Percentiles rank a stretch among this genome's conserved stretches.
Conservation (phyloP, 2,329 filamentous ascomycete genomes). For the Helicocarpus griseus region DNA sequence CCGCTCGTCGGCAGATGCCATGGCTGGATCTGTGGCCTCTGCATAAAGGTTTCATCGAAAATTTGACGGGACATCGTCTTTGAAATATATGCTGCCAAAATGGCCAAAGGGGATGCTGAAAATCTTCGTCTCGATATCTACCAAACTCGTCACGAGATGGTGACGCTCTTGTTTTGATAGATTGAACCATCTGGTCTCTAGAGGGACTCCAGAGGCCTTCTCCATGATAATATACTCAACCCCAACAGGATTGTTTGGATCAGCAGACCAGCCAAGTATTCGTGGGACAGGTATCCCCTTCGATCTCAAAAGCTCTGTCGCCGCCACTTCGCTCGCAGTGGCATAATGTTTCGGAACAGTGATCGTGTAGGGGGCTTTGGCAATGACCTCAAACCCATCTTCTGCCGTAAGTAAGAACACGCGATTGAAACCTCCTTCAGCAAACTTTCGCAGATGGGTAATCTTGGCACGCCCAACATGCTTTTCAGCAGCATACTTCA, state of each 20-base stretch:
- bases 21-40: background rate
- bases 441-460: background rate
- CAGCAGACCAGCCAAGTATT: slow-evolving; percentile 17
- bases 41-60: slow-evolving; percentile 1
- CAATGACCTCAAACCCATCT: slow-evolving; percentile 15
- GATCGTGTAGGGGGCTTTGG: slow-evolving; percentile 16
- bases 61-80: slow-evolving; percentile 1
- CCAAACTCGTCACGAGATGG: slow-evolving; percentile 11
- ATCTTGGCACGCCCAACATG: background rate
- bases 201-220: slow-evolving; percentile 13
- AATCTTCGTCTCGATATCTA: slow-evolving; percentile 13
- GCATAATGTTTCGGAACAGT: slow-evolving; percentile 14
- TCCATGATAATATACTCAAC: slow-evolving; percentile 21
- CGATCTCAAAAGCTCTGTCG: slow-evolving; percentile 14
- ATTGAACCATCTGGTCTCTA: slow-evolving; percentile 15
- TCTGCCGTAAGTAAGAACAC: slow-evolving; percentile 11
- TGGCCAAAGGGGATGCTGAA: slow-evolving; percentile 14
- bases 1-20: background rate
- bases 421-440: background rate
- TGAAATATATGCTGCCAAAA: slow-evolving; percentile 16
- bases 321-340: slow-evolving; percentile 19
- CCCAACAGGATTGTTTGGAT: slow-evolving; percentile 16
- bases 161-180: slow-evolving; percentile 13
- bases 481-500: background rate
- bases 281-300: background rate